These are phyloP conservation scores for Colletotrichum abscissum DNA, from an alignment of 2,329 filamentous ascomycete species.

Conservation along the genomic window DNA sequence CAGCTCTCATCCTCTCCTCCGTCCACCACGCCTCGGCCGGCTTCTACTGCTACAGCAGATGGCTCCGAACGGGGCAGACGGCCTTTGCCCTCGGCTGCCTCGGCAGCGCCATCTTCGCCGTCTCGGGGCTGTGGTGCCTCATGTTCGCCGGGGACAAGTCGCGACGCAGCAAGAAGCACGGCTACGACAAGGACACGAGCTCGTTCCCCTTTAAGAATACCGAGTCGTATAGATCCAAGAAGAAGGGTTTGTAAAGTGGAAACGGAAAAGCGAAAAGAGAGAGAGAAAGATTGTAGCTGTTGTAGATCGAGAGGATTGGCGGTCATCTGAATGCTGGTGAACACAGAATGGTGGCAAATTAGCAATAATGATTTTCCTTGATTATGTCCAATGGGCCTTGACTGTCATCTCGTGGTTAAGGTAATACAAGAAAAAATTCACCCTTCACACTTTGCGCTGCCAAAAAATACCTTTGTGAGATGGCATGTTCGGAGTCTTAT, in stretches of 20 bases:
- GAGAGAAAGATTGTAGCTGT: slow-evolving; percentile 1
- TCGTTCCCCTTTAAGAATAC: slow-evolving; percentile 52
- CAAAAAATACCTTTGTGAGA: background rate
- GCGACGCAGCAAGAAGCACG: slow-evolving; percentile 49
- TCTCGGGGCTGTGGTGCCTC: slow-evolving; percentile 57
- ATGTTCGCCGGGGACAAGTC: slow-evolving; percentile 52
- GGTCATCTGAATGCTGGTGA: too few relatives aligned
- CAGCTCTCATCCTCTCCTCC: slow-evolving; percentile 73
- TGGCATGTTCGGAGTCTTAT: background rate
- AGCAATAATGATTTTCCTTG: too few relatives aligned
- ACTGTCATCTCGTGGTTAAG: background rate
- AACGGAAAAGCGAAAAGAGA: too few relatives aligned
- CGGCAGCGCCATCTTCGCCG: slow-evolving; percentile 67
- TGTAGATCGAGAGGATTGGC: too few relatives aligned
- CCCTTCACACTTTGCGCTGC: background rate
- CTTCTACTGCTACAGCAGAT: slow-evolving; percentile 77
- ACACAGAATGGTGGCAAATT: too few relatives aligned
- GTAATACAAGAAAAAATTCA: background rate
- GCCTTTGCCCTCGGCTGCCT: slow-evolving; percentile 71
- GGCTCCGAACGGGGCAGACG: slow-evolving; percentile 61
- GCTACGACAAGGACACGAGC: slow-evolving; percentile 53
- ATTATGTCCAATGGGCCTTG: background rate
- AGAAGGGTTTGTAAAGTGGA: slow-evolving; percentile 45
- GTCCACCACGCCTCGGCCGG: slow-evolving; percentile 72
- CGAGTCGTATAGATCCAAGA: slow-evolving; percentile 51